phyloP scores from a whole-genome alignment of 73 alveolate genomes.

The Symbiodinium pilosum region DNA sequence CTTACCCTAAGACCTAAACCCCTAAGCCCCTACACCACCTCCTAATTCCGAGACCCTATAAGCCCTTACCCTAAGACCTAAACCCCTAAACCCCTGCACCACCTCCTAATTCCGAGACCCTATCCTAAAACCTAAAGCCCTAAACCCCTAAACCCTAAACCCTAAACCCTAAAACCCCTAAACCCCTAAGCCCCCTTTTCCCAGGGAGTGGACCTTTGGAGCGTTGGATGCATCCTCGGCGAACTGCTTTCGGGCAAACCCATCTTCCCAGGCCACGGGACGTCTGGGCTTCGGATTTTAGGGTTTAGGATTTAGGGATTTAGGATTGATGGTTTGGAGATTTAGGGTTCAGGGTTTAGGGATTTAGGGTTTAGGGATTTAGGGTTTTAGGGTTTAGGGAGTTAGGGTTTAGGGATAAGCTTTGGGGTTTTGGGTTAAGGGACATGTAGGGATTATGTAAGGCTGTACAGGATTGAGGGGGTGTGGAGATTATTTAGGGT shows the following conservation, averaged over 20 bases:
- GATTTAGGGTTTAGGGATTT: background rate
- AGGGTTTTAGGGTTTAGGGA: background rate
- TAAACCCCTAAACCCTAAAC: background rate
- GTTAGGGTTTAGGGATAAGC: background rate
- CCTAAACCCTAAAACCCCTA: background rate
- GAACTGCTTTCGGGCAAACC: constrained; percentile 97
- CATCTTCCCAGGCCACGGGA: constrained; percentile 96
- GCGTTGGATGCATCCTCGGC: constrained; percentile 97
- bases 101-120: too few relatives aligned
- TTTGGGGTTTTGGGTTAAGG: background rate
- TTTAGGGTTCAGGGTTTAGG: background rate
- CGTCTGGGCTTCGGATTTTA: background rate
- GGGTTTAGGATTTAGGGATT: background rate
- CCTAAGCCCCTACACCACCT: too few relatives aligned
- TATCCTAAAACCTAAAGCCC: background rate
- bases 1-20: too few relatives aligned
- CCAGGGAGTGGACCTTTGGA: constrained; percentile 97
- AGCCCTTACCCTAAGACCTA: too few relatives aligned
- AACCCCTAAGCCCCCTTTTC: background rate
- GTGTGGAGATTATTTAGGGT: too few relatives aligned
- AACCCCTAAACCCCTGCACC: too few relatives aligned
- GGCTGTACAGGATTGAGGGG: too few relatives aligned
- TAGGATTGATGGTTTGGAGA: background rate
- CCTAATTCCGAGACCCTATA: too few relatives aligned
- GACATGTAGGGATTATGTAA: too few relatives aligned